phyloP scores from a whole-genome alignment of 345 rosid genomes.

The Limnanthes douglasii region DNA sequence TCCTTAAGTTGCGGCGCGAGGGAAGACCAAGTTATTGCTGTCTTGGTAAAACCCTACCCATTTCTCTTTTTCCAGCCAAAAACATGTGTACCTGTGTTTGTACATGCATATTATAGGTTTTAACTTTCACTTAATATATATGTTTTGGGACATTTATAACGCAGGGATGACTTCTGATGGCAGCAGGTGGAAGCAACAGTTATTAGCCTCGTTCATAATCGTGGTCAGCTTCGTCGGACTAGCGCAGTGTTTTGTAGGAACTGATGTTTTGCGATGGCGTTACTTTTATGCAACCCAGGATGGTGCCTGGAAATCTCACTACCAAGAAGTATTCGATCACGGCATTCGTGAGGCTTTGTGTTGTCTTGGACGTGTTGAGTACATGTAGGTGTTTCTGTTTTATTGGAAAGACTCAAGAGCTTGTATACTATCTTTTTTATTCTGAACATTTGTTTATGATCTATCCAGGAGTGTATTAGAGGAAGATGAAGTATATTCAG shows the following conservation, averaged over 20 bases:
- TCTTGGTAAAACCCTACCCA: background rate
- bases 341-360: constrained; percentile 93
- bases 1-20: no score
- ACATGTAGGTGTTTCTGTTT: constrained; percentile 35
- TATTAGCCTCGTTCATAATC: constrained; percentile 31
- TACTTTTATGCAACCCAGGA: constrained; percentile 74
- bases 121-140: constrained; percentile 3
- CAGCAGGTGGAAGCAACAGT: constrained; percentile 30
- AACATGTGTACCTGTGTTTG: background rate
- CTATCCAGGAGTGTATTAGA: constrained; percentile 40
- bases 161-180: constrained; percentile 32
- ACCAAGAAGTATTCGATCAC: constrained; percentile 84
- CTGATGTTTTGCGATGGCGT: constrained; percentile 75
- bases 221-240: constrained; percentile 35
- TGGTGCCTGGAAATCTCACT: constrained; percentile 90
- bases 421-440: background rate
- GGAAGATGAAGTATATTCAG: constrained; percentile 86
- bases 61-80: background rate
- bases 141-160: constrained; percentile 5
- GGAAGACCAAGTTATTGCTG: background rate
- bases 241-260: constrained; percentile 60
- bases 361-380: constrained; percentile 70
- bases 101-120: background rate
- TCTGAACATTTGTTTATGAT: background rate
- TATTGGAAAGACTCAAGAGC: background rate